Conservation (phyloP, 768 basidiomycete species). For the Lanmaoa pseudosensibilis region DNA sequence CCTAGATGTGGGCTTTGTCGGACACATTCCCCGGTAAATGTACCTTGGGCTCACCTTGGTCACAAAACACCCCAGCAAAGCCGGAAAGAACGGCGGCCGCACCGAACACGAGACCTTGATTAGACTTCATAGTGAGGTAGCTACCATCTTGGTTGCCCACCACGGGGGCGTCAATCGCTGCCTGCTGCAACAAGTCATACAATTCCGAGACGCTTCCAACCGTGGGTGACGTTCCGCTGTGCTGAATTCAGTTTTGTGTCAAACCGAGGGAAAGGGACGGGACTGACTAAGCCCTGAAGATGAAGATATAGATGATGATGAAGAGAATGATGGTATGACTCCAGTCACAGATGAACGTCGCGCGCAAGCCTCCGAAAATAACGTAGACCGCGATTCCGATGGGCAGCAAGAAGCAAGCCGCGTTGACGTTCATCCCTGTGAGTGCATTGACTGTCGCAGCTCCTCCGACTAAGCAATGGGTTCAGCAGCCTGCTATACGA, state of each 20-base stretch:
- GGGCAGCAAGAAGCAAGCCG: slow-evolving; percentile 47
- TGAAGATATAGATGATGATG: slow-evolving; percentile 38
- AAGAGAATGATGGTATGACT: slow-evolving; percentile 48
- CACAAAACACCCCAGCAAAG: slow-evolving; percentile 50
- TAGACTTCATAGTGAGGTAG: slow-evolving; percentile 58
- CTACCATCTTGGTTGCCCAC: slow-evolving; percentile 50
- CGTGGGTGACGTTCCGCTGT: slow-evolving; percentile 38
- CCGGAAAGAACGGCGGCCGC: slow-evolving; percentile 40
- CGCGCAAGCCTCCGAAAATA: slow-evolving; percentile 42
- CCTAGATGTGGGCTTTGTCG: slow-evolving; percentile 27
- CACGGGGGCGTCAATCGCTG: slow-evolving; percentile 46
- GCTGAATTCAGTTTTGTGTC: not conserved
- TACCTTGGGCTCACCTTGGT: slow-evolving; percentile 39
- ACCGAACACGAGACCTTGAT: slow-evolving; percentile 45
- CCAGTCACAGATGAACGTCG: slow-evolving; percentile 47
- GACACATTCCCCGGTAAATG: not conserved
- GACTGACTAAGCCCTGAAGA: slow-evolving; percentile 35
- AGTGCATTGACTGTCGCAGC: slow-evolving; percentile 46
- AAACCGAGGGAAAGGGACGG: not conserved
- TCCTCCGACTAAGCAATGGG: slow-evolving; percentile 38
- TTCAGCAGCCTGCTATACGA: not conserved
- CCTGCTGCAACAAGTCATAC: slow-evolving; percentile 49
- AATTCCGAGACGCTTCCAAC: slow-evolving; percentile 41
- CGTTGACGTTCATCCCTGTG: slow-evolving; percentile 46
- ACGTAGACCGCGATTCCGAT: slow-evolving; percentile 46